phyloP scores from a whole-genome alignment of 495 filamentous ascomycete genomes.

The Trichoderma gamsii region DNA sequence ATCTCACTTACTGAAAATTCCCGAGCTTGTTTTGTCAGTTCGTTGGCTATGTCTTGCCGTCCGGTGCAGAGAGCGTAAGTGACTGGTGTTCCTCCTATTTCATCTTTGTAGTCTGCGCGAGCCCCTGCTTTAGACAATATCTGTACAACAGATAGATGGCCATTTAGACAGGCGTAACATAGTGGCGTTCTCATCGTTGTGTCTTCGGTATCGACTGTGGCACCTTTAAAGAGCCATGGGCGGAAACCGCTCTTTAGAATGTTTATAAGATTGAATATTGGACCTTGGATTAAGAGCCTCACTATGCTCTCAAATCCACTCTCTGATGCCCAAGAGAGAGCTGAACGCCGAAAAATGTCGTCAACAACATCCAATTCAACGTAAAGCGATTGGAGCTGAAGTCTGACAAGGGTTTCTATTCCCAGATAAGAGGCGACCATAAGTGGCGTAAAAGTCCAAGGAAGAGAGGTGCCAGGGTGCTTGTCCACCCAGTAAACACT shows the following conservation, averaged over 20 bases:
- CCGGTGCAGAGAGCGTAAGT: neutral
- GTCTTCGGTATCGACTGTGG: neutral
- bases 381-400: neutral
- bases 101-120: neutral
- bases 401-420: neutral
- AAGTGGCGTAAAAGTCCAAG: neutral
- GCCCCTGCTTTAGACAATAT: neutral
- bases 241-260: neutral
- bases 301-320: slow-evolving; percentile 25
- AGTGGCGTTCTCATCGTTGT: neutral
- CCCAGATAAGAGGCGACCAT: slow-evolving; percentile 6
- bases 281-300: slow-evolving; percentile 22
- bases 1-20: neutral
- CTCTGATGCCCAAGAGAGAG: slow-evolving; percentile 26
- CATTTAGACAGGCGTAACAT: neutral
- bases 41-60: neutral
- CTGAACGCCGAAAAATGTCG: slow-evolving; percentile 20
- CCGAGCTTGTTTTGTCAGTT: neutral
- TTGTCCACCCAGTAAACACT: neutral
- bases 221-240: neutral
- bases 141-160: neutral
- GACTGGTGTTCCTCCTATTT: neutral
- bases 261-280: neutral
- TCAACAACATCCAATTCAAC: neutral
- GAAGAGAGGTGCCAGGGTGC: neutral